These are phyloP conservation scores for Boletus sp. DNA, from an alignment of 1,284 basidiomycete genomes.

Conservation along the genomic window DNA sequence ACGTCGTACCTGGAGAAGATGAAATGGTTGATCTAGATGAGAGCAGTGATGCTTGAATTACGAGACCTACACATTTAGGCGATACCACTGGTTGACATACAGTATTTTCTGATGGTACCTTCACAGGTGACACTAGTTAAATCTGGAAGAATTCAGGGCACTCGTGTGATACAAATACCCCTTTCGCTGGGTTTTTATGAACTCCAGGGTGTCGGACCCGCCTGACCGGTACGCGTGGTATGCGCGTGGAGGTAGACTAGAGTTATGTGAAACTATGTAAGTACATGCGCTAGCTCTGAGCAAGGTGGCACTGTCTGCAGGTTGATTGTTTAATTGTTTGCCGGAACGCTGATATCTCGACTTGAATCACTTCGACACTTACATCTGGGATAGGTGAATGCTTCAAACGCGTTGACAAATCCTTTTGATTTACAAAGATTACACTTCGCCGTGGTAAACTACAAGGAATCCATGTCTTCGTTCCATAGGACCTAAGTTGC, in stretches of 20 bases:
- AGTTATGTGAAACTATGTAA: neutral
- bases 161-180: neutral
- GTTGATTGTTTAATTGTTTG: neutral
- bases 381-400: neutral
- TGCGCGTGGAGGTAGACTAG: neutral
- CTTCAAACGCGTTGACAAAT: neutral
- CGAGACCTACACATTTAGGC: neutral
- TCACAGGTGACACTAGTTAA: neutral
- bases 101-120: neutral
- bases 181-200: neutral
- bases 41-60: constrained; percentile 25
- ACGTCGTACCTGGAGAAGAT: constrained; percentile 17
- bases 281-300: neutral
- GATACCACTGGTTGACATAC: neutral
- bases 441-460: neutral
- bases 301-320: neutral
- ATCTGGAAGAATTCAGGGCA: neutral
- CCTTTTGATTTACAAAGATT: neutral
- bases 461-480: neutral
- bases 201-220: neutral
- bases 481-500: neutral
- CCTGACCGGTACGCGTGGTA: neutral
- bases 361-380: neutral
- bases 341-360: neutral
- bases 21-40: constrained; percentile 34